Evolutionary conservation across 129 eudicot species (phyloP).

Genomic region (Helianthus tuberosus): DNA sequence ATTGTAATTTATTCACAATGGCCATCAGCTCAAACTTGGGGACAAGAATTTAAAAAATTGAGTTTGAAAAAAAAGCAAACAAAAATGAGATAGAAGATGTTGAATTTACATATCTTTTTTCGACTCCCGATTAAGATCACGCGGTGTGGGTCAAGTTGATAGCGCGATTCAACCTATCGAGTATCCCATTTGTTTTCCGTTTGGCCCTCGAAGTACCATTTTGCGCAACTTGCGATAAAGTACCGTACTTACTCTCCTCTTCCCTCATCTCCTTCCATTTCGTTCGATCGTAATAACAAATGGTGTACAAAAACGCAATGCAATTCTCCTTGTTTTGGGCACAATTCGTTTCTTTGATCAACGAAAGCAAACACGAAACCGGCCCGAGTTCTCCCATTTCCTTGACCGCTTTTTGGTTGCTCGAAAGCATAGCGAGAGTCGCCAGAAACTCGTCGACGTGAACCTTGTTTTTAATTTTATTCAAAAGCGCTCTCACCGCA

Average conservation of each 20-base stretch:
- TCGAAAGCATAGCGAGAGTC: constrained; percentile 90
- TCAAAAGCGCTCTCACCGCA: constrained; percentile 70
- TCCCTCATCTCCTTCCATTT: constrained; percentile 88
- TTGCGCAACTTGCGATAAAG: constrained; percentile 80
- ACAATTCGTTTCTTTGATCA: constrained; percentile 72
- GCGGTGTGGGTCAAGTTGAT: constrained; percentile 87
- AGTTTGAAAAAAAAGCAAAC: constrained; percentile 27
- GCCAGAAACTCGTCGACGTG: constrained; percentile 81
- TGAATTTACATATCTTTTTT: constrained; percentile 69
- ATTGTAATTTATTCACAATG: too few relatives aligned
- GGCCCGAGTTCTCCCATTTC: constrained; percentile 85
- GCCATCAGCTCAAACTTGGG: too few relatives aligned
- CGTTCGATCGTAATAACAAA: constrained; percentile 74
- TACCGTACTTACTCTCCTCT: constrained; percentile 66
- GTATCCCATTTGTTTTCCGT: constrained; percentile 88
- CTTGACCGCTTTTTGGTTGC: constrained; percentile 74
- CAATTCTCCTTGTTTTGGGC: constrained; percentile 84
- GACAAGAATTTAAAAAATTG: too few relatives aligned
- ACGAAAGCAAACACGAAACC: constrained; percentile 64
- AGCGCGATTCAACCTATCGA: constrained; percentile 74
- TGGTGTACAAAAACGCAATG: constrained; percentile 64
- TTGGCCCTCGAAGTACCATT: constrained; percentile 95
- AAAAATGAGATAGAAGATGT: constrained; percentile 26
- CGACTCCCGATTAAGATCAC: constrained; percentile 34
- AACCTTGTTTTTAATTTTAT: constrained; percentile 52